phyloP scores from a whole-genome alignment of 2,329 filamentous ascomycete species.

The Aspergillus clavatus region DNA sequence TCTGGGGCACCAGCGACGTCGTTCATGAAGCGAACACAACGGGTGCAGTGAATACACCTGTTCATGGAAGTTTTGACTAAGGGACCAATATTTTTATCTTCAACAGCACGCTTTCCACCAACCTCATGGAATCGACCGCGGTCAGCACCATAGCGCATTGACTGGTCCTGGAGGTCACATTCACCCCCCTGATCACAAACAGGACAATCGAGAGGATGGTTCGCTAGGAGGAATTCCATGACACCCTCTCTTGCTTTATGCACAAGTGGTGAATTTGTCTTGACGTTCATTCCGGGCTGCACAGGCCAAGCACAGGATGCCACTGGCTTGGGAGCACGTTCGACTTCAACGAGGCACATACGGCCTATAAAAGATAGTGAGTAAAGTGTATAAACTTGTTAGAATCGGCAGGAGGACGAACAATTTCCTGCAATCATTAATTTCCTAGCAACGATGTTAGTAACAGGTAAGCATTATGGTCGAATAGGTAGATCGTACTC shows the following conservation, averaged over 20 bases:
- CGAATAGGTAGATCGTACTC: constrained; percentile 58
- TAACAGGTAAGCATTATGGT: constrained; percentile 12
- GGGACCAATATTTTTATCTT: constrained; percentile 99
- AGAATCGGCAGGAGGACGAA: constrained; percentile 20
- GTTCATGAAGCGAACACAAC: constrained; percentile 96
- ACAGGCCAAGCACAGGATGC: constrained; percentile 99
- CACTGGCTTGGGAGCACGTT: constrained; percentile 91
- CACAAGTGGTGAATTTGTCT: constrained; percentile 91
- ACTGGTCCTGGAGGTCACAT: constrained; percentile 98
- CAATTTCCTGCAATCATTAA: constrained; percentile 99
- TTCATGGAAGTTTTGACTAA: constrained; percentile 99
- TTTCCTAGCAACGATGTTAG: constrained; percentile 58
- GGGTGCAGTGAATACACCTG: constrained; percentile 97
- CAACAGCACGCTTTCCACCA: constrained; percentile 91
- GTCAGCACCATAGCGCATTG: constrained; percentile 96
- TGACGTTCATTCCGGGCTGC: constrained; percentile 97
- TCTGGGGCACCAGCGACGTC: constrained; percentile 94
- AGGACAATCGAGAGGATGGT: constrained; percentile 92
- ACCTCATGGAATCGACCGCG: constrained; percentile 95
- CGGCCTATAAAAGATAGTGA: constrained; percentile 48
- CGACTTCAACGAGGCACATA: constrained; percentile 99
- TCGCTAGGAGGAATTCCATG: constrained; percentile 97
- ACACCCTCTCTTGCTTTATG: constrained; percentile 98
- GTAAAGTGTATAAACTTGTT: neutral
- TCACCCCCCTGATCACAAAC: constrained; percentile 99